Evolutionary conservation across 306 rosid genomes (phyloP).

Genomic region (Vigna unguiculata): DNA sequence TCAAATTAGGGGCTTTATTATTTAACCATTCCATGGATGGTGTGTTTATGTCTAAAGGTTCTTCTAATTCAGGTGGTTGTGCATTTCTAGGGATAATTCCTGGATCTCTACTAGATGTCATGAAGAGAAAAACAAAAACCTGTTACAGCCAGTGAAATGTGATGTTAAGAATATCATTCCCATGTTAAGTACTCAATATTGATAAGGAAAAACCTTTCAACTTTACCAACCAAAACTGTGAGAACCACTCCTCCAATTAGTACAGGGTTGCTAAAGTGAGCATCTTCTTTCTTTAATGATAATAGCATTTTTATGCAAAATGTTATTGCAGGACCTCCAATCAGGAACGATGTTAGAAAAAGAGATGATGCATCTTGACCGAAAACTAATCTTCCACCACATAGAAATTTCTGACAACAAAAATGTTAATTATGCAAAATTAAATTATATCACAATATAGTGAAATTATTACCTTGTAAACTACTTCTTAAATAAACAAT

Average conservation of each 20-base stretch:
- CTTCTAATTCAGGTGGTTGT: slow-evolving; percentile 66
- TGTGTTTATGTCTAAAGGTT: slow-evolving; percentile 42
- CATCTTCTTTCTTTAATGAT: slow-evolving; percentile 44
- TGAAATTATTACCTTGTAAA: too few species aligned
- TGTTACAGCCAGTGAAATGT: slow-evolving; percentile 51
- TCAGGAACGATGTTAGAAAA: slow-evolving; percentile 68
- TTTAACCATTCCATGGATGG: slow-evolving; percentile 74
- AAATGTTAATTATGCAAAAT: slow-evolving; percentile 17
- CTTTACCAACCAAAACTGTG: slow-evolving; percentile 85
- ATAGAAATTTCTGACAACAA: slow-evolving; percentile 77
- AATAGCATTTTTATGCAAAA: slow-evolving; percentile 77
- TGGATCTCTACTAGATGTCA: slow-evolving; percentile 94
- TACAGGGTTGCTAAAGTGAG: slow-evolving; percentile 56
- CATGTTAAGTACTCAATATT: slow-evolving; percentile 24
- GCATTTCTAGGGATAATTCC: slow-evolving; percentile 88
- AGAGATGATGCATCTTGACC: slow-evolving; percentile 84
- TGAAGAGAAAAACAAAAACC: slow-evolving; percentile 79
- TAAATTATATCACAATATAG: slow-evolving; percentile 1
- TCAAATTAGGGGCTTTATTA: slow-evolving; percentile 53
- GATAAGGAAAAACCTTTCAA: slow-evolving; percentile 41
- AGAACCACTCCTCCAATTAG: slow-evolving; percentile 68
- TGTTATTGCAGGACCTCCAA: slow-evolving; percentile 85
- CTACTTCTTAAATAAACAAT: neutral
- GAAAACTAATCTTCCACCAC: slow-evolving; percentile 84
- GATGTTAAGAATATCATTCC: slow-evolving; percentile 39